These are phyloP conservation scores for Pseudogymnoascus sp. DNA, from an alignment of 2,329 filamentous ascomycete genomes.

Conservation along the genomic window DNA sequence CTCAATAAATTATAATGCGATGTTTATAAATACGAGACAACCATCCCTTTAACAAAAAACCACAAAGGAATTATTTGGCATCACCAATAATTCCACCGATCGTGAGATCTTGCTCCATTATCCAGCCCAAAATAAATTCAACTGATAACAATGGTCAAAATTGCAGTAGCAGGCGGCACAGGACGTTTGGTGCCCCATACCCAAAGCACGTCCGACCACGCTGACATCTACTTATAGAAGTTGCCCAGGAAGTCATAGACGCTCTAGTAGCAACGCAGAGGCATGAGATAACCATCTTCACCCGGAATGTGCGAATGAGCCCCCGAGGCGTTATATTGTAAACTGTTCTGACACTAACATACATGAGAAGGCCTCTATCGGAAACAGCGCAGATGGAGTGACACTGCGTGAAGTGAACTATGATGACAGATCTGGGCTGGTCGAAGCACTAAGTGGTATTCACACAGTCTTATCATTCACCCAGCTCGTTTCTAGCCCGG, in stretches of 20 bases:
- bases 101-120: neutral
- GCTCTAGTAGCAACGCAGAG: constrained; percentile 40
- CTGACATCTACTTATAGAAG: constrained; percentile 32
- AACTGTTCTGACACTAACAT: constrained; percentile 11
- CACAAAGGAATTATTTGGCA: too few species aligned
- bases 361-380: constrained; percentile 21
- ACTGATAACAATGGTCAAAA: neutral
- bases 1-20: too few species aligned
- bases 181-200: neutral
- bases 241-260: constrained; percentile 47
- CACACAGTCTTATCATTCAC: constrained; percentile 47
- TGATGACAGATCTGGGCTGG: constrained; percentile 31
- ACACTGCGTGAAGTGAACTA: constrained; percentile 40
- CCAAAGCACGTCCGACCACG: neutral
- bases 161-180: neutral
- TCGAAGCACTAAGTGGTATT: constrained; percentile 34
- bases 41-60: too few species aligned
- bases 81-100: neutral
- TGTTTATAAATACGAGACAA: too few species aligned
- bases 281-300: constrained; percentile 47
- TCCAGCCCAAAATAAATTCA: too few species aligned
- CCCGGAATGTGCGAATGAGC: constrained; percentile 33
- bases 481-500: constrained; percentile 18
- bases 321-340: neutral
- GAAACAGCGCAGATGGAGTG: constrained; percentile 24